Evolutionary conservation across 2,329 filamentous ascomycete genomes (phyloP), one percentile per base, ranked within the genome.

Genomic region (Exophiala calicioides): DNA sequence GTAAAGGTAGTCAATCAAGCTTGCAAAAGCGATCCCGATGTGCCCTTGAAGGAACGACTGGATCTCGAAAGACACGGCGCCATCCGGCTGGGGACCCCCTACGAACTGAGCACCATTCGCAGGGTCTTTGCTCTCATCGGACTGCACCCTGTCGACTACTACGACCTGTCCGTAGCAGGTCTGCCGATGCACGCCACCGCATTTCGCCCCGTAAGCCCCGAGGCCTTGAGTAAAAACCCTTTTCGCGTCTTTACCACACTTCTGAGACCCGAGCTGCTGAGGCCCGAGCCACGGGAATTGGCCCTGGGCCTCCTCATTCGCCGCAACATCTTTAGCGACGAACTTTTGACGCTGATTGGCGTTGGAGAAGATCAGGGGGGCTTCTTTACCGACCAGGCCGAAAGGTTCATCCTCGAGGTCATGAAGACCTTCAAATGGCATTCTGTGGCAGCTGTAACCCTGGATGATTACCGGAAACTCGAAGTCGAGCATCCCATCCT

Each of bases 121-220:
- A 68, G 73, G 6, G 57, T 79, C 20, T 77, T 79, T 47, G 62
- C 64, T 0, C 46, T 77, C 2, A 60, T 79, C 45, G 73, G 70
- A 4, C 72, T 79, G 68, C 56, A 69, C 16, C 66, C 76, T 0
- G 74, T 78, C 0, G 75, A 74, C 0, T 78, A 78, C 55, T 79
- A 79, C 49, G 74, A 79, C 43, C 64, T 79, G 0, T 68, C 67
- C 0, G 56, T 68, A 0, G 74, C 70, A 3, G 68, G 69, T 0
- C 62, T 79, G 10, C 76, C 76, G 0, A 68, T 79, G 59, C 74
- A 78, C 44, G 74, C 74, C 1, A 79, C 76, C 0, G 72, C 69
- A 6, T 79, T 79, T 49, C 69, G 76, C 2, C 74, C 75, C 0
- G 61, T 58, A 0, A 62, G 56, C 4, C 40, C 49, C 0, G 53